phyloP scores from a whole-genome alignment of 345 rosid genomes.

The Erysimum cheiranthoides region DNA sequence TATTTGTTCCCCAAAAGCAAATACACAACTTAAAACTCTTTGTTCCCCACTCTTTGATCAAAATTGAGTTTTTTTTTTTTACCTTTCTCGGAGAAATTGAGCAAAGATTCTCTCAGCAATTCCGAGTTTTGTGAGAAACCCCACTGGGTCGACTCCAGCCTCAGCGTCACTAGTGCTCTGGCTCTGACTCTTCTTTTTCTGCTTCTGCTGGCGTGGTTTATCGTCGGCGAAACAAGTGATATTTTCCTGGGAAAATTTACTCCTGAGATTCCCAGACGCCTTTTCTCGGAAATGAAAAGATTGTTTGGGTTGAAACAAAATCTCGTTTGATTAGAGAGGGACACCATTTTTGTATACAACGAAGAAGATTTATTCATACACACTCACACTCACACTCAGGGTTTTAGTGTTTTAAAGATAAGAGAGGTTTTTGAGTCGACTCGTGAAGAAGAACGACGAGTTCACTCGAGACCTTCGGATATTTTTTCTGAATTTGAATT shows the following conservation, averaged over 20 bases:
- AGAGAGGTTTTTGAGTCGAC: conserved; percentile 49
- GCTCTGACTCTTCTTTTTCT: conserved; percentile 41
- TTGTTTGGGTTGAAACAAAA: conserved; percentile 40
- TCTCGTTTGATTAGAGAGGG: conserved; percentile 44
- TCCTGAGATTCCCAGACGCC: conserved; percentile 26
- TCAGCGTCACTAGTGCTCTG: conserved; percentile 39
- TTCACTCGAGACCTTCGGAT: too few species aligned
- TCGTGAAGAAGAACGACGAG: conserved; percentile 17
- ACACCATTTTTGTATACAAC: conserved; percentile 34
- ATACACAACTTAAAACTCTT: conserved; percentile 7
- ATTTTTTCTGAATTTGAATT: background rate
- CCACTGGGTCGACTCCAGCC: conserved; percentile 48
- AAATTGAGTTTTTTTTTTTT: background rate
- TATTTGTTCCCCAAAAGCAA: background rate
- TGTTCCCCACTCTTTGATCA: too few species aligned
- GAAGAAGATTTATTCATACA: background rate
- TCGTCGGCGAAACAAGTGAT: conserved; percentile 43
- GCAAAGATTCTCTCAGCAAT: conserved; percentile 79
- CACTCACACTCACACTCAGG: conserved; percentile 29
- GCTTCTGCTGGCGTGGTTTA: conserved; percentile 40
- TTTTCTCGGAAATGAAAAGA: conserved; percentile 21
- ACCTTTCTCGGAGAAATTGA: conserved; percentile 97
- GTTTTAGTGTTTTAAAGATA: conserved; percentile 36
- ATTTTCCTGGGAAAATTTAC: conserved; percentile 45
- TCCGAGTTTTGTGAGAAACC: conserved; percentile 63